These are phyloP conservation scores for Brassica cretica DNA, from an alignment of 345 rosid genomes.

Conservation along the genomic window DNA sequence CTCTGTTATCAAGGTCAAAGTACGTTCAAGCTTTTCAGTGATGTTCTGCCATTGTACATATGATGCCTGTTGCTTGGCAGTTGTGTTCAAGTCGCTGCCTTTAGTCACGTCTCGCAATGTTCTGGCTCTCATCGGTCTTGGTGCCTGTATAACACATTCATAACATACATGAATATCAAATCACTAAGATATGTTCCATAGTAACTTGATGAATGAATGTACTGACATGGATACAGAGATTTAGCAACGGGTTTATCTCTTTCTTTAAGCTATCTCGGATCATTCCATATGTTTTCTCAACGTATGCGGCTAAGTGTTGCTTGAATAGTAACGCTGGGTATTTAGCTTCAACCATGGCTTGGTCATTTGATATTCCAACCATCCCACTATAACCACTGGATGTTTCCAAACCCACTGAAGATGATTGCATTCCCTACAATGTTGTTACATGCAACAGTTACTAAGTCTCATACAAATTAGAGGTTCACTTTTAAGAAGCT, in stretches of 20 bases:
- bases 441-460: conserved; percentile 10
- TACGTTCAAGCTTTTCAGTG: conserved; percentile 49
- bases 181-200: conserved; percentile 7
- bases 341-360: conserved; percentile 63
- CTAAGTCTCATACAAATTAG: conserved; percentile 4
- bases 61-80: conserved; percentile 61
- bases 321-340: conserved; percentile 71
- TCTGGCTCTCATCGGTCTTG: conserved; percentile 51
- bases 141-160: conserved; percentile 45
- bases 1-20: conserved; percentile 46
- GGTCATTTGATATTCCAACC: conserved; percentile 48
- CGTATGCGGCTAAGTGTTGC: conserved; percentile 71
- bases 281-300: conserved; percentile 70
- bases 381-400: conserved; percentile 65
- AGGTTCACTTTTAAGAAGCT: conserved; percentile 30
- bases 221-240: conserved; percentile 64
- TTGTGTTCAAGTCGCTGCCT: conserved; percentile 43
- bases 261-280: conserved; percentile 66
- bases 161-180: neutral
- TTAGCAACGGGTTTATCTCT: conserved; percentile 57
- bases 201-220: conserved; percentile 19
- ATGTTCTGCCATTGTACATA: conserved; percentile 65
- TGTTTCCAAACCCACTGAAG: conserved; percentile 49
- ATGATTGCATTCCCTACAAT: conserved; percentile 49
- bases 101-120: conserved; percentile 49